phyloP scores from a whole-genome alignment of 108 stramenopile species.

The Cyclotella choctawhatcheeana region DNA sequence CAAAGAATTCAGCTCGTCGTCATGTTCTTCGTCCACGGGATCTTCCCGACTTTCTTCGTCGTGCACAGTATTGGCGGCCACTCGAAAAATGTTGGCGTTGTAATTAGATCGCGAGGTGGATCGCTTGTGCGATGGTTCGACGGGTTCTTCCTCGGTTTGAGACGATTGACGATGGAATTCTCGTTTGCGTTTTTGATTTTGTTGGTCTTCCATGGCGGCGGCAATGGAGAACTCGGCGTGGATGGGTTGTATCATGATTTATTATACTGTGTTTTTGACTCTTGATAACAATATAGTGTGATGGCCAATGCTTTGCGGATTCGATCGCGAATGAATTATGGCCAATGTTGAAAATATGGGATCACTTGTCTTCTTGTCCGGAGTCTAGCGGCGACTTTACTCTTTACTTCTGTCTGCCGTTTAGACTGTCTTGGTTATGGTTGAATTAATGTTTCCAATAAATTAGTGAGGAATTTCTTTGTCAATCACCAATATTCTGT shows the following conservation, averaged over 20 bases:
- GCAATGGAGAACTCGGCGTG: not conserved
- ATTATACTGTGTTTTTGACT: not conserved
- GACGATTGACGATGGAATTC: not conserved
- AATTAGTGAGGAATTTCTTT: too few species aligned
- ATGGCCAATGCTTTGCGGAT: not conserved
- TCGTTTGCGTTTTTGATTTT: conserved; percentile 13
- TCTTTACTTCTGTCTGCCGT: too few species aligned
- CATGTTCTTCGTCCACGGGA: not conserved
- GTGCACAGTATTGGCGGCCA: not conserved
- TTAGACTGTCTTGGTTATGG: too few species aligned
- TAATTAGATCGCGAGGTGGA: not conserved
- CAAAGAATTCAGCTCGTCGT: conserved; percentile 1
- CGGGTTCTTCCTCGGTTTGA: not conserved
- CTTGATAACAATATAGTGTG: not conserved
- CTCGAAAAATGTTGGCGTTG: not conserved
- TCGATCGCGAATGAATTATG: too few species aligned
- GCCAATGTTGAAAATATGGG: too few species aligned
- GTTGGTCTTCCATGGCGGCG: not conserved
- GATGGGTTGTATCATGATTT: not conserved
- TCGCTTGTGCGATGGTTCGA: conserved; percentile 5
- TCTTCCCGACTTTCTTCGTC: conserved; percentile 9
- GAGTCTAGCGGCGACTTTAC: too few species aligned
- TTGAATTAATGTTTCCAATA: too few species aligned
- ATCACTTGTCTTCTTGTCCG: too few species aligned
- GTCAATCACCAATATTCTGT: too few species aligned